phyloP scores from a whole-genome alignment of 2,329 filamentous ascomycete genomes.

The Aureobasidium sp. region DNA sequence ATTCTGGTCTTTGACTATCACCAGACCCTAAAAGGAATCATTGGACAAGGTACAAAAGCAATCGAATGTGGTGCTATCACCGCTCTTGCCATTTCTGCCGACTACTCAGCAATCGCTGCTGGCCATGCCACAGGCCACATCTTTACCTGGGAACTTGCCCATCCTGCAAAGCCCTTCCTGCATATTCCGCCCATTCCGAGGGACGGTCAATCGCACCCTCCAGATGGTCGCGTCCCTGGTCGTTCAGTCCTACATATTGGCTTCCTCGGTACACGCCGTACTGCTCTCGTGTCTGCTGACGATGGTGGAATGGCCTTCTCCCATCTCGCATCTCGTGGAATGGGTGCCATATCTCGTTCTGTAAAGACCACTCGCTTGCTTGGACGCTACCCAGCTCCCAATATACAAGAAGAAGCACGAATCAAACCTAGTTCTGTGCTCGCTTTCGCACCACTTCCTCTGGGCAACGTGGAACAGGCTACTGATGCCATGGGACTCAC shows the following conservation, averaged over 20 bases:
- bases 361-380: slow-evolving; percentile 88
- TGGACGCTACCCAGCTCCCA: slow-evolving; percentile 75
- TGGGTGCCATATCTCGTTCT: slow-evolving; percentile 74
- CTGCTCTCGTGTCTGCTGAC: slow-evolving; percentile 90
- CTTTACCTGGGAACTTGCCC: slow-evolving; percentile 90
- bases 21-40: slow-evolving; percentile 87
- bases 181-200: slow-evolving; percentile 71
- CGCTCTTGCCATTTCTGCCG: slow-evolving; percentile 81
- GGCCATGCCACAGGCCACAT: slow-evolving; percentile 87
- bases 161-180: slow-evolving; percentile 79
- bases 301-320: slow-evolving; percentile 97
- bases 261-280: slow-evolving; percentile 87
- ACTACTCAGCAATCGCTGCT: slow-evolving; percentile 84
- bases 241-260: slow-evolving; percentile 82
- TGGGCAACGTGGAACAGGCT: slow-evolving; percentile 87
- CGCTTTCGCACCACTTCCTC: slow-evolving; percentile 79
- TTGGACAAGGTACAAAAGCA: slow-evolving; percentile 89
- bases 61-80: slow-evolving; percentile 85
- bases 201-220: slow-evolving; percentile 56
- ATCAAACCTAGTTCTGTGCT: slow-evolving; percentile 92
- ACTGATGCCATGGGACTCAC: slow-evolving; percentile 86
- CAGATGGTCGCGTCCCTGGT: slow-evolving; percentile 75
- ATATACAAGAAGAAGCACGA: slow-evolving; percentile 54
- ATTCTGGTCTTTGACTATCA: slow-evolving; percentile 96
- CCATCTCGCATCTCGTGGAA: slow-evolving; percentile 84